Conservation (phyloP, 371 early-diverging fungal genomes). For the Cladochytrium tenue region DNA sequence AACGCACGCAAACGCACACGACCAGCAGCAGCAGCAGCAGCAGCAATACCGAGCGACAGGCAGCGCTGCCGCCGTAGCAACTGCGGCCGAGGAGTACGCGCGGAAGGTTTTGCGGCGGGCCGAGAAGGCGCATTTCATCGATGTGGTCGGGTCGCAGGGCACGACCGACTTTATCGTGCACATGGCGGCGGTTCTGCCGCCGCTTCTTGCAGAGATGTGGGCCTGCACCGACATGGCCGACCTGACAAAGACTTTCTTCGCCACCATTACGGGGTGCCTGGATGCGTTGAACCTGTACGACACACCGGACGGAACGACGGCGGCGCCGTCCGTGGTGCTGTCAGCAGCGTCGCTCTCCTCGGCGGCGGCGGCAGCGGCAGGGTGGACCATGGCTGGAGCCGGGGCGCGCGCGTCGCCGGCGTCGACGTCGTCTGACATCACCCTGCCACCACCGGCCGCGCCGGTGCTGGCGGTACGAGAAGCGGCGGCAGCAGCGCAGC, state of each 20-base stretch:
- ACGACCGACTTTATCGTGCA: slow-evolving; percentile 25
- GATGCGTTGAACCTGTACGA: too few relatives aligned
- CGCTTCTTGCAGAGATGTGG: slow-evolving; percentile 33
- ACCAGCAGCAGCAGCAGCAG: not conserved
- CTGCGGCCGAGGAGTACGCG: slow-evolving; percentile 11
- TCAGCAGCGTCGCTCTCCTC: not conserved
- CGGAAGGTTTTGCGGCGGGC: slow-evolving; percentile 23
- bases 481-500: not conserved
- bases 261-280: slow-evolving; percentile 5
- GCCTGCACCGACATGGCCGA: slow-evolving; percentile 21
- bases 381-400: not conserved
- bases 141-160: slow-evolving; percentile 19
- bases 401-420: slow-evolving; percentile 1
- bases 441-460: not conserved
- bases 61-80: not conserved
- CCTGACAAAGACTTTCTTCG: slow-evolving; percentile 14
- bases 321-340: not conserved
- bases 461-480: not conserved
- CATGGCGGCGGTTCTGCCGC: slow-evolving; percentile 20
- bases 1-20: not conserved
- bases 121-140: slow-evolving; percentile 33
- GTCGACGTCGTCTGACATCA: not conserved
- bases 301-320: slow-evolving; percentile 5
- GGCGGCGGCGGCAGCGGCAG: not conserved
- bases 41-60: too few relatives aligned